Evolutionary conservation across 441 rosid species (phyloP).

Genomic region (Viola pubescens): DNA sequence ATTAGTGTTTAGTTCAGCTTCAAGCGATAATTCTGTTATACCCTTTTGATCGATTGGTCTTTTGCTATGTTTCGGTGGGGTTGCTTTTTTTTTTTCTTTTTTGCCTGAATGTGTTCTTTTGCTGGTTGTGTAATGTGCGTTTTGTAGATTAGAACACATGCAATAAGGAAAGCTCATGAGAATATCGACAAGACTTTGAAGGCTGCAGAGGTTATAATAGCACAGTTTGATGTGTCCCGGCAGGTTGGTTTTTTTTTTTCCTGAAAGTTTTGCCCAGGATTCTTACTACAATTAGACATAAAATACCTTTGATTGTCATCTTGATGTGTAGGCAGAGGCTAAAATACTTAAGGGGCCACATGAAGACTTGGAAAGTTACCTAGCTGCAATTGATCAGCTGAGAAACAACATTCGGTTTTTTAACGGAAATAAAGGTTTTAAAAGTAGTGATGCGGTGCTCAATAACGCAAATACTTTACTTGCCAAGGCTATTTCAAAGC

Average conservation of each 20-base stretch:
- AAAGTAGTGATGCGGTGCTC: slow-evolving; percentile 61
- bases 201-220: slow-evolving; percentile 72
- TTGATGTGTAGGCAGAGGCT: slow-evolving; percentile 67
- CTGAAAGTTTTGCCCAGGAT: too few species aligned
- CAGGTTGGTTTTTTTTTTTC: slow-evolving; percentile 47
- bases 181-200: slow-evolving; percentile 88
- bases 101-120: not conserved
- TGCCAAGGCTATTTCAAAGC: slow-evolving; percentile 83
- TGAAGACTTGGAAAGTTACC: slow-evolving; percentile 85
- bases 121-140: not conserved
- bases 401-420: slow-evolving; percentile 64
- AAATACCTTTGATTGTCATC: slow-evolving; percentile 12
- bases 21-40: not conserved
- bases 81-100: not conserved
- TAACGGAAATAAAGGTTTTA: slow-evolving; percentile 58
- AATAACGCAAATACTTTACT: slow-evolving; percentile 67
- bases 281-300: too few species aligned
- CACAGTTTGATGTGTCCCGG: slow-evolving; percentile 68
- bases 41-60: not conserved
- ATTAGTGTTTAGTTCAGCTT: not conserved
- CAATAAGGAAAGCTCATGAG: slow-evolving; percentile 94
- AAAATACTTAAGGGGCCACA: slow-evolving; percentile 87
- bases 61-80: not conserved
- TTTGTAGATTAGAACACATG: slow-evolving; percentile 77
- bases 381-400: slow-evolving; percentile 80